A percentile compares a stretch with the other conserved stretches of the same genome.
phyloP scores from a whole-genome alignment of 352 stramenopile species.

The Saprolegnia parasitica region DNA sequence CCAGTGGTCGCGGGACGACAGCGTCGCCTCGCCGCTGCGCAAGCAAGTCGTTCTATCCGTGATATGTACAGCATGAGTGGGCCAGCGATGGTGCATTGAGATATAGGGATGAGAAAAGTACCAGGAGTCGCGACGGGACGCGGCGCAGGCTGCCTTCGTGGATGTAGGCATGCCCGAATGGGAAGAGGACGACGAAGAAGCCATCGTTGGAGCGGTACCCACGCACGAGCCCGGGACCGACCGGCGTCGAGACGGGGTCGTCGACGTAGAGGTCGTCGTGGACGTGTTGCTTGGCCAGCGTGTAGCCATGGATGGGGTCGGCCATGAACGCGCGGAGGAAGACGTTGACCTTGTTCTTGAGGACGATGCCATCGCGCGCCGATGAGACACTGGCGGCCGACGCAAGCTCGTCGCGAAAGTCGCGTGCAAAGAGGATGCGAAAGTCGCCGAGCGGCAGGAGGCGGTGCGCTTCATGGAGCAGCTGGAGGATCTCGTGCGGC shows the following conservation, averaged over 20 bases:
- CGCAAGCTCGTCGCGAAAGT: conserved; percentile 28
- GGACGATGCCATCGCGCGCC: conserved; percentile 34
- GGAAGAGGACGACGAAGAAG: conserved; percentile 66
- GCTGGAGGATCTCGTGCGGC: conserved; percentile 31
- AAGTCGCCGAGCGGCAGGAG: conserved; percentile 39
- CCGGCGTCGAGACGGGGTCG: conserved; percentile 58
- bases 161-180: conserved; percentile 70
- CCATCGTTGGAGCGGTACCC: conserved; percentile 48
- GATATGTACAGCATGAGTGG: too few relatives aligned
- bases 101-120: too few relatives aligned
- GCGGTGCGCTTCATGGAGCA: conserved; percentile 46
- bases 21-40: too few relatives aligned
- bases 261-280: conserved; percentile 41
- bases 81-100: too few relatives aligned
- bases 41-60: too few relatives aligned
- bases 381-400: conserved; percentile 38
- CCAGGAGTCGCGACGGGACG: background rate
- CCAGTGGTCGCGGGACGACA: too few relatives aligned
- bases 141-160: conserved; percentile 28
- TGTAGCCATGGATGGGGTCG: conserved; percentile 64
- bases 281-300: conserved; percentile 64
- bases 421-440: conserved; percentile 34
- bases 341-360: conserved; percentile 66
- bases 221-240: conserved; percentile 56
- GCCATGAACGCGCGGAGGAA: conserved; percentile 65